Base-by-base conservation (phyloP, 2,329 filamentous ascomycete species). In the Penicillium thymicola region DNA sequence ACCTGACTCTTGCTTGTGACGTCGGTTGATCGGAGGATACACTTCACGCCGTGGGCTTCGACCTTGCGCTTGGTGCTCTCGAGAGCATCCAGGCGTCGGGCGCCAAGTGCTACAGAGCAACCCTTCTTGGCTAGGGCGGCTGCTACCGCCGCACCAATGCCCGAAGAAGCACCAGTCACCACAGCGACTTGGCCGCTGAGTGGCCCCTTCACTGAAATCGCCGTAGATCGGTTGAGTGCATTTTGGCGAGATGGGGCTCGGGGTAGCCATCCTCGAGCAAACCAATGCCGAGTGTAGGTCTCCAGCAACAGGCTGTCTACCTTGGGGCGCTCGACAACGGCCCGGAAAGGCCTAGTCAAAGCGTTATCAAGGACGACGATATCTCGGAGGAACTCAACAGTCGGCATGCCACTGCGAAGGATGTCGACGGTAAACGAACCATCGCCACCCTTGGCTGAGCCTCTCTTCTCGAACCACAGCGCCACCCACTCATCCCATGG, bases 251-350 rank as follows among this genome's bases (percentile, higher is more conserved):
- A 76, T 4, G 89, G 89, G 18, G 87, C 81, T 3, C 77, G 79
- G 6, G 84, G 80, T 5, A 93, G 79, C 89, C 89, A 93, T 43
- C 89, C 89, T 70, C 89, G 79, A 18, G 88, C 88, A 68, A 88
- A 92, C 80, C 89, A 93, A 70, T 92, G 88, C 16, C 89, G 87
- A 23, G 87, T 84, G 69, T 93, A 93, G 0, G 86, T 92, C 70
- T 89, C 86, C 7, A 92, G 81, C n/a, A 93, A 77, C 14, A 83
- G 79, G 18, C 75, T 78, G 67, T 92, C 87, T 25, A 92, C 87
- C 71, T 85, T 86, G 2, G 88, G 87, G 5, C 89, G 81, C 62
- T 85, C 78, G 1, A 92, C 78, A 58, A 66, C 80, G 64, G 75
- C 81, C 68, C 74, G 83, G 49, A 85, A 71, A 1, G 87, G 83